phyloP scores from a whole-genome alignment of 169 alveolate species.

The Eimeria tenella region DNA sequence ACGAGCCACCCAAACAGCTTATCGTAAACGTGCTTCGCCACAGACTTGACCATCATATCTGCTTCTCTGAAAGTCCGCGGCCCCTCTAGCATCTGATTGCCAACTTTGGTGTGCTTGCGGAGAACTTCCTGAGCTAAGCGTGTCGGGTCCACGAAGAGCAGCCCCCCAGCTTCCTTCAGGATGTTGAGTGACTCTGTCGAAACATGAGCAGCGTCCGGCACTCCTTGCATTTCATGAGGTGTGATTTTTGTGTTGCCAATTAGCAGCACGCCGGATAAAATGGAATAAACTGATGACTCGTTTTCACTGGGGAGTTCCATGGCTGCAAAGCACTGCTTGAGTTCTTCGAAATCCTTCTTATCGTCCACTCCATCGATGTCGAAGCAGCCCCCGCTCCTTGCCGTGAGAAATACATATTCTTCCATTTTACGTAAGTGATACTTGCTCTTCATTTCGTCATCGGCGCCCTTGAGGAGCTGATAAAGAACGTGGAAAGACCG shows the following conservation, averaged over 20 bases:
- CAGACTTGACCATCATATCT: constrained; percentile 89
- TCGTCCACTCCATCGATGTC: constrained; percentile 93
- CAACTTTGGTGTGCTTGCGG: constrained; percentile 88
- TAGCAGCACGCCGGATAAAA: constrained; percentile 90
- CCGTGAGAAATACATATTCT: constrained; percentile 88
- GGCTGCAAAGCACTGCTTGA: constrained; percentile 92
- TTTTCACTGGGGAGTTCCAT: constrained; percentile 91
- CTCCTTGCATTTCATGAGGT: constrained; percentile 89
- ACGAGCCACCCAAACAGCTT: constrained; percentile 97
- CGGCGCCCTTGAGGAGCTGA: constrained; percentile 95
- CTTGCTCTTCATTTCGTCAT: constrained; percentile 85
- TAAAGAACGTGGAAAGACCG: constrained; percentile 97
- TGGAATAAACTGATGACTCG: constrained; percentile 90
- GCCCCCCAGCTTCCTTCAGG: constrained; percentile 87
- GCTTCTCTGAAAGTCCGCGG: constrained; percentile 90
- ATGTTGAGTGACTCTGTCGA: constrained; percentile 81
- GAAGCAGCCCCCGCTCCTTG: constrained; percentile 86
- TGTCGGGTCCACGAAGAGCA: constrained; percentile 84
- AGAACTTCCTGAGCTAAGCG: constrained; percentile 80
- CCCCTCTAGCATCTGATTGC: constrained; percentile 88
- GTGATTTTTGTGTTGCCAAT: constrained; percentile 96
- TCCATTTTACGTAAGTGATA: constrained; percentile 84
- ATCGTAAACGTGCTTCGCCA: constrained; percentile 97
- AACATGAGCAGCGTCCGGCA: constrained; percentile 91
- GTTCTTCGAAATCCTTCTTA: constrained; percentile 93